Percentiles rank a stretch among this genome's conserved stretches.
Conservation (phyloP, 2,329 filamentous ascomycete genomes). For the Monosporascus sp. region DNA sequence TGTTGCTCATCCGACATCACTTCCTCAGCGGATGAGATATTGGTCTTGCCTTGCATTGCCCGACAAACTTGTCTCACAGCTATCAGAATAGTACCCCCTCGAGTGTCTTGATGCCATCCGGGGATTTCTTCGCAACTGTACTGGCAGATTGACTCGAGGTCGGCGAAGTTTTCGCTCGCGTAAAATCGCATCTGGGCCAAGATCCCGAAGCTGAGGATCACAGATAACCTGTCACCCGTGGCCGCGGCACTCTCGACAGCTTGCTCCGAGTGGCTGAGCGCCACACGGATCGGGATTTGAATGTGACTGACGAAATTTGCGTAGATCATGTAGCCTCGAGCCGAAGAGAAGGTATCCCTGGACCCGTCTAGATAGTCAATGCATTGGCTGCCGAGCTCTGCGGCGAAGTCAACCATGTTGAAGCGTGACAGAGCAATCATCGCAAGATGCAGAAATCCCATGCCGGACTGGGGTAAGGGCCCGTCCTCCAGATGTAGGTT, state of each 20-base stretch:
- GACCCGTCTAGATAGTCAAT: constrained; percentile 60
- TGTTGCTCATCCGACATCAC: constrained; percentile 68
- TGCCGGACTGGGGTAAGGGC: constrained; percentile 62
- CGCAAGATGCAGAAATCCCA: constrained; percentile 62
- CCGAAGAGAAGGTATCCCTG: constrained; percentile 59
- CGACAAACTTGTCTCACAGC: constrained; percentile 60
- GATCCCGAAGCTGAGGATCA: constrained; percentile 66
- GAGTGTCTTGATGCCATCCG: constrained; percentile 64
- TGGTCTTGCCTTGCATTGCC: constrained; percentile 71
- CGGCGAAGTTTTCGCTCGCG: constrained; percentile 60
- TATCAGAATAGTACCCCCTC: constrained; percentile 65
- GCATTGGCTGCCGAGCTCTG: constrained; percentile 57
- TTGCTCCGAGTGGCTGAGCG: constrained; percentile 56
- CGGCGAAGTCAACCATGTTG: constrained; percentile 62
- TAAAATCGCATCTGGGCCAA: constrained; percentile 63
- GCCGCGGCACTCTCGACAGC: constrained; percentile 61
- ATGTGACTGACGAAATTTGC: constrained; percentile 67
- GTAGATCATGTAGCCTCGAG: constrained; percentile 64
- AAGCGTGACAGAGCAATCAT: constrained; percentile 65
- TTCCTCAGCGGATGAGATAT: constrained; percentile 39
- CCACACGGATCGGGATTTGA: constrained; percentile 53
- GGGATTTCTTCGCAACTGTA: constrained; percentile 70
- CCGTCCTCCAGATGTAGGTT: constrained; percentile 59
- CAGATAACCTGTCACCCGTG: constrained; percentile 65
- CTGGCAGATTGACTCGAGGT: constrained; percentile 65